Evolutionary conservation across 2,329 filamentous ascomycete genomes (phyloP), one percentile per base, ranked within the genome.

Genomic region (Trichoderma harzianum): DNA sequence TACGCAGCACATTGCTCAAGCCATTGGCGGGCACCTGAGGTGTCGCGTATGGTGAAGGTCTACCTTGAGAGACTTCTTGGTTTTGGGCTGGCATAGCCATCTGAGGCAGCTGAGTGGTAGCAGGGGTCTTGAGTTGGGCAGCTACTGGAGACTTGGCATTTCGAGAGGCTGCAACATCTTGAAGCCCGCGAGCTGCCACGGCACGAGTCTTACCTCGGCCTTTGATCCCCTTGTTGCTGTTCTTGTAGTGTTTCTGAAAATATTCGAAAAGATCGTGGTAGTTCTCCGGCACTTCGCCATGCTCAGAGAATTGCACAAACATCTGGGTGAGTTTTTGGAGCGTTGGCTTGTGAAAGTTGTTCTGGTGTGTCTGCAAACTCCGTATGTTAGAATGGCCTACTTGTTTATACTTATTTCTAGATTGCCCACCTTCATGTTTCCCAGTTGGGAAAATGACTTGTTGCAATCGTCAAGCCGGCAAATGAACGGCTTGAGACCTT

Each of bases 171-270:
- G 75, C 70, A 47, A 74, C 74, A 11, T 70, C 74, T 75, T 79
- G 82, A 26, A 73, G 73, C 72, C 80, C 80, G 30, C 78, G 75
- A 24, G 77, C 78, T 10, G 78, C 78, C 69, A 94, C 91, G 72
- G 90, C 90, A 71, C 93, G 87, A 76, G 95, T 93, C 79, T 95
- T 96, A 57, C 96, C 96, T 60, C 96, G 90, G 12, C 96, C 96
- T 82, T 98, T 98, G 85, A 98, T 98, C 1, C 96, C 96, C 82
- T 97, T 97, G 87, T 98, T 98, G 83, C 92, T 95, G 83, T 98
- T 97, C 85, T 97, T 97, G 87, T 97, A 98, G n/a, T 97, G 86
- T 0, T 87, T 87, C 5, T 91, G 88, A 79, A 98, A 96, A 83
- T 97, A 97, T 76, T 92, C 89, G 85, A 92, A 94, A 65, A 98